Percentiles rank a stretch among this genome's conserved stretches.
Conservation (phyloP, 306 rosid species). For the Quercus gilva region DNA sequence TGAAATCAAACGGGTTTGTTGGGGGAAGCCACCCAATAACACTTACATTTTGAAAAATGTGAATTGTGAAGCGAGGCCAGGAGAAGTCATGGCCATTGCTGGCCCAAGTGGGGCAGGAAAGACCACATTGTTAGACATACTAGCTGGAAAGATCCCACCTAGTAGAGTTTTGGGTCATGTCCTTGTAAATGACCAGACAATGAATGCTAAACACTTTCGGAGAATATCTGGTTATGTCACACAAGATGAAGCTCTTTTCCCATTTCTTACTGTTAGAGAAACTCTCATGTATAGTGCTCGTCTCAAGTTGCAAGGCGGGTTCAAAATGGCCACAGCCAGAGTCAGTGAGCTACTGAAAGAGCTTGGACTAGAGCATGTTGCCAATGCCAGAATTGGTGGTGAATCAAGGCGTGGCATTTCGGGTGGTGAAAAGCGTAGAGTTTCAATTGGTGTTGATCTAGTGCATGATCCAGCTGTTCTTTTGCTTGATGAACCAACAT, state of each 20-base stretch:
- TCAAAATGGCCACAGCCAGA: constrained; percentile 28
- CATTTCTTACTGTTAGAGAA: constrained; percentile 43
- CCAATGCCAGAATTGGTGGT: constrained; percentile 28
- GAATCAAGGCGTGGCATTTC: constrained; percentile 37
- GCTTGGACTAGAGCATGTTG: constrained; percentile 42
- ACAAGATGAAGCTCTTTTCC: constrained; percentile 43
- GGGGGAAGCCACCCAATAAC: constrained; percentile 11
- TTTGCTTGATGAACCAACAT: constrained; percentile 50
- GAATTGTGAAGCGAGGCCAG: constrained; percentile 40
- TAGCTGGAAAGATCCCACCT: constrained; percentile 39
- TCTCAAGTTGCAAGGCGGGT: constrained; percentile 27
- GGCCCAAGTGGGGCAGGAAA: constrained; percentile 56
- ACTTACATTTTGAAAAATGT: constrained; percentile 38
- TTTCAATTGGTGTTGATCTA: constrained; percentile 42
- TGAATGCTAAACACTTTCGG: constrained; percentile 35
- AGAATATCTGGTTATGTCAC: constrained; percentile 47
- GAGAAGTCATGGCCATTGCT: constrained; percentile 45
- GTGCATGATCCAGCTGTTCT: constrained; percentile 47
- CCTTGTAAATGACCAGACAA: constrained; percentile 36
- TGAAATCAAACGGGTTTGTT: constrained; percentile 9
- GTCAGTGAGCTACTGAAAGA: constrained; percentile 34
- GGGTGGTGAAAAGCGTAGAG: constrained; percentile 43
- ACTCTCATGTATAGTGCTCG: constrained; percentile 40
- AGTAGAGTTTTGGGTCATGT: constrained; percentile 31
- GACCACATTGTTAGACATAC: constrained; percentile 41